These are phyloP conservation scores for Dactylorhiza incarnata DNA, from an alignment of 106 monocot genomes.

Conservation along the genomic window DNA sequence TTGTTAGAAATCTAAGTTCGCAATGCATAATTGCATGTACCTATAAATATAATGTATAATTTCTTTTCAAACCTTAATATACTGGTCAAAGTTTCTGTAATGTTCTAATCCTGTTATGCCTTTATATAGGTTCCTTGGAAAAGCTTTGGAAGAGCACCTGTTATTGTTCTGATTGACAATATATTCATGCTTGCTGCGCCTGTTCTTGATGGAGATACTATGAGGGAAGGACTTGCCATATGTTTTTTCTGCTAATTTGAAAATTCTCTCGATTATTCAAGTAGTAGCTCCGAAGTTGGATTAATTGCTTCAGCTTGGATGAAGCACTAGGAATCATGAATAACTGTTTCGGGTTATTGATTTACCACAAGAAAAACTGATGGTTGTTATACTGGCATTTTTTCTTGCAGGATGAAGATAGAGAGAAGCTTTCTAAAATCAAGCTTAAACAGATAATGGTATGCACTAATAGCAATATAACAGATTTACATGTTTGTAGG, in stretches of 20 bases:
- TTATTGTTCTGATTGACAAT: constrained; percentile 16
- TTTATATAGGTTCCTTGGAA: constrained; percentile 90
- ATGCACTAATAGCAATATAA: neutral
- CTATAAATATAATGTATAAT: neutral
- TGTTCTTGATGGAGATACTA: constrained; percentile 62
- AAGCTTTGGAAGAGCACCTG: constrained; percentile 93
- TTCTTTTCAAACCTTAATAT: neutral
- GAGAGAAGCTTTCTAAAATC: constrained; percentile 78
- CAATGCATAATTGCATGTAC: neutral
- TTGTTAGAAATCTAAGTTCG: neutral
- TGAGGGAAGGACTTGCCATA: constrained; percentile 36
- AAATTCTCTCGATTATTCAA: neutral
- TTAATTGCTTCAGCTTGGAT: neutral
- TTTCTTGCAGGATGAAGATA: constrained; percentile 67
- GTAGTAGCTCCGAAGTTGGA: neutral
- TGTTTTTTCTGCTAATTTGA: constrained; percentile 4
- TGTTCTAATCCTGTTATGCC: neutral
- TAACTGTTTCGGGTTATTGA: neutral
- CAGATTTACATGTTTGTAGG: neutral
- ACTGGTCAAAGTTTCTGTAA: neutral
- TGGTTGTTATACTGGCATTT: neutral
- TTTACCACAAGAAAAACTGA: neutral
- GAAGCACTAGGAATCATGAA: neutral
- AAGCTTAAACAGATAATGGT: constrained; percentile 95
- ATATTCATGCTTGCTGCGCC: constrained; percentile 42